Conservation (phyloP, 495 filamentous ascomycete species). For the Penicillium alfredii region DNA sequence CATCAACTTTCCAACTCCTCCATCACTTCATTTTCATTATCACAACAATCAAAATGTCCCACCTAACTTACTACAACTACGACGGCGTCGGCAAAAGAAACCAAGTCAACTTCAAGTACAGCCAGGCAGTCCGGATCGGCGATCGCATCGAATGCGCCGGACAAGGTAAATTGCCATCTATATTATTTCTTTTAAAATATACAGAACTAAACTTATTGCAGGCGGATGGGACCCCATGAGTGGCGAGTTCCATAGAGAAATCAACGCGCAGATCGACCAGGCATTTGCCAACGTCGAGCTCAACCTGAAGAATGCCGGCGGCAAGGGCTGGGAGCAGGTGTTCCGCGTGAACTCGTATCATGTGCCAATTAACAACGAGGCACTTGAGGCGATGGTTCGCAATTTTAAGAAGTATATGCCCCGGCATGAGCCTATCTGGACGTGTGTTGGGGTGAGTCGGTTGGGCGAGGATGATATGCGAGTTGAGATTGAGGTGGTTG, state of each 20-base stretch:
- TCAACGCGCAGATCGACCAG: slow-evolving; percentile 48
- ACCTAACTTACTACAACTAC: slow-evolving; percentile 41
- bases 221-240: slow-evolving; percentile 47
- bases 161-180: slow-evolving; percentile 37
- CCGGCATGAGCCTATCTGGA: slow-evolving; percentile 46
- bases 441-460: slow-evolving; percentile 38
- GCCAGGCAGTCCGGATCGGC: slow-evolving; percentile 49
- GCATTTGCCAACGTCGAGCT: slow-evolving; percentile 51
- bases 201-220: slow-evolving; percentile 11
- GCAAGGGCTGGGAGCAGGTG: slow-evolving; percentile 54
- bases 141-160: slow-evolving; percentile 49
- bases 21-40: no score
- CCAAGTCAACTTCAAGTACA: slow-evolving; percentile 37
- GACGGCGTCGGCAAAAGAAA: slow-evolving; percentile 34
- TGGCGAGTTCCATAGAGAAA: slow-evolving; percentile 27
- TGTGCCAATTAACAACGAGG: slow-evolving; percentile 34
- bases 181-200: neutral
- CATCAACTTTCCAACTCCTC: no score
- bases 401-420: slow-evolving; percentile 48
- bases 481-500: slow-evolving; percentile 53
- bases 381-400: slow-evolving; percentile 34
- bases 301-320: slow-evolving; percentile 43
- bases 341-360: slow-evolving; percentile 47
- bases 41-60: slow-evolving; percentile 40
- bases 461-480: slow-evolving; percentile 44